Percentiles rank a stretch among this genome's conserved stretches.
These are phyloP conservation scores for Eucalyptus marginata DNA, from an alignment of 345 rosid genomes.

Conservation along the genomic window DNA sequence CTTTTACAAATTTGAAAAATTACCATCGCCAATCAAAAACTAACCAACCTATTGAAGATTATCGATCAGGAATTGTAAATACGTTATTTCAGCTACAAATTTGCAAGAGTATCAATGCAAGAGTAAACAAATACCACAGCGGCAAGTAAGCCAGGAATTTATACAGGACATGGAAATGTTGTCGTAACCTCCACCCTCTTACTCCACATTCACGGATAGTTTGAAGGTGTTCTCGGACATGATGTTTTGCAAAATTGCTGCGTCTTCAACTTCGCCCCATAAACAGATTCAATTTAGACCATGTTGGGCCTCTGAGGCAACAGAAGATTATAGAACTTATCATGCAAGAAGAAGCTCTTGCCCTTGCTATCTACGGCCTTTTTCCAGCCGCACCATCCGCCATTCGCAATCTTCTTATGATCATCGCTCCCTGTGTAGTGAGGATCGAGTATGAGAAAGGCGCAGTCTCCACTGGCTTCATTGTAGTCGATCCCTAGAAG, in stretches of 20 bases:
- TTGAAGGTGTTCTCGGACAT: not conserved
- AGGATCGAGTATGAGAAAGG: constrained; percentile 85
- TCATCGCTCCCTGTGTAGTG: constrained; percentile 84
- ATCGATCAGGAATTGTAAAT: not conserved
- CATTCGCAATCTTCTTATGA: constrained; percentile 70
- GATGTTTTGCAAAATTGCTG: not conserved
- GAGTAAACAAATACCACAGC: not conserved
- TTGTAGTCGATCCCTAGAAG: constrained; percentile 78
- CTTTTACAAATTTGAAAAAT: not conserved
- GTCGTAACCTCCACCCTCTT: not conserved
- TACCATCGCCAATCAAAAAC: not conserved
- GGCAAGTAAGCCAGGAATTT: not conserved
- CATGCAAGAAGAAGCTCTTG: constrained; percentile 72
- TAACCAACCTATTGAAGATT: not conserved
- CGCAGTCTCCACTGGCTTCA: constrained; percentile 74
- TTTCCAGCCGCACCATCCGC: constrained; percentile 98
- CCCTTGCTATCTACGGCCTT: constrained; percentile 85
- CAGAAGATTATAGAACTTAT: constrained; percentile 84
- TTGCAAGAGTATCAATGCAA: rapidly evolving
- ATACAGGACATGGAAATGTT: not conserved
- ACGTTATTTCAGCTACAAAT: not conserved
- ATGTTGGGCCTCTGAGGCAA: constrained; percentile 83
- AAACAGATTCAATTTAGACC: constrained; percentile 21
- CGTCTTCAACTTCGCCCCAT: not conserved
- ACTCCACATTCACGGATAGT: not conserved